Conservation (phyloP, 257 asterid genomes). For the Solanum medicagineum region DNA sequence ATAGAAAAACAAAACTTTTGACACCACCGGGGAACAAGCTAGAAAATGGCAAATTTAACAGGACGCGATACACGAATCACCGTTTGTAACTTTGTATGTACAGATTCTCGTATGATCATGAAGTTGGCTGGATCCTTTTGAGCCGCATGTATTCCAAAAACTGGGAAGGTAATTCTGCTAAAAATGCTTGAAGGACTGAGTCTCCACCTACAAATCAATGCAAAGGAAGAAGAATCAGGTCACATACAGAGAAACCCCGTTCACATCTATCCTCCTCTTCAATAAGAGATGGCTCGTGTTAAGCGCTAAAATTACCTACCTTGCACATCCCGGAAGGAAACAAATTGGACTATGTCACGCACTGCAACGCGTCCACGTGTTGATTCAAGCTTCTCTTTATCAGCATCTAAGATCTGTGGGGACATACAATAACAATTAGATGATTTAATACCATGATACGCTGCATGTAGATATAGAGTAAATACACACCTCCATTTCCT, state of each 20-base stretch:
- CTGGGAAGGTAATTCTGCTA: slow-evolving; percentile 86
- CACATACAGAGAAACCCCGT: neutral
- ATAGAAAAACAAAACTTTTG: neutral
- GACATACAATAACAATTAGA: neutral
- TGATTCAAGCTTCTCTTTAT: slow-evolving; percentile 80
- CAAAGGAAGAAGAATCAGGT: neutral
- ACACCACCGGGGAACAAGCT: neutral
- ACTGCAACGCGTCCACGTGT: slow-evolving; percentile 83
- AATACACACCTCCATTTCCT: slow-evolving; percentile 86
- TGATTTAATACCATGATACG: neutral
- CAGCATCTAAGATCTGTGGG: slow-evolving; percentile 80
- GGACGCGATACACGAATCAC: neutral
- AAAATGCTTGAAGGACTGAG: slow-evolving; percentile 70
- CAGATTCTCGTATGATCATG: slow-evolving; percentile 20
- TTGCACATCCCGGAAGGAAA: slow-evolving; percentile 82
- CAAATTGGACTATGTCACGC: slow-evolving; percentile 94
- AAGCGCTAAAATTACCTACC: slow-evolving; percentile 29
- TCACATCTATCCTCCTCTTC: neutral
- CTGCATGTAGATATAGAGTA: neutral
- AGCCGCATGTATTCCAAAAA: slow-evolving; percentile 54
- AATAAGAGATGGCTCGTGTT: neutral
- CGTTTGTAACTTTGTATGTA: slow-evolving; percentile 26
- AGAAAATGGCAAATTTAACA: neutral
- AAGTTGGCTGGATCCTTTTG: slow-evolving; percentile 33
- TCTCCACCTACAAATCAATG: slow-evolving; percentile 57